phyloP scores from a whole-genome alignment of 2,329 filamentous ascomycete species.

The Ceratocystis variospora region DNA sequence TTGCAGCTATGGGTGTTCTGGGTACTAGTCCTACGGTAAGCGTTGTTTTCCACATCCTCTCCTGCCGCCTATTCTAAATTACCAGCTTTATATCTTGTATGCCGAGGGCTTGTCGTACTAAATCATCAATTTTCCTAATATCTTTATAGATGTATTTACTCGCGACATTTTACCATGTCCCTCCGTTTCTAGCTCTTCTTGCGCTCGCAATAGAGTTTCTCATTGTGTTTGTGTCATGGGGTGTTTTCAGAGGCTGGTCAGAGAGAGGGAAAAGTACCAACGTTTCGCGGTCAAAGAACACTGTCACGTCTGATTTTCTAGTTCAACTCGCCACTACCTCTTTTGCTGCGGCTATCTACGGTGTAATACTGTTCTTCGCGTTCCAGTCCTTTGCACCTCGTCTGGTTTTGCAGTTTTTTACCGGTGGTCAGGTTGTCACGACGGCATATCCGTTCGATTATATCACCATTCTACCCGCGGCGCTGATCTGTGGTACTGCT shows the following conservation, averaged over 20 bases:
- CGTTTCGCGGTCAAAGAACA: constrained; percentile 52
- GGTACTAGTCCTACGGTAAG: constrained; percentile 59
- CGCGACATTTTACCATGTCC: constrained; percentile 61
- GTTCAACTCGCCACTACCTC: constrained; percentile 52
- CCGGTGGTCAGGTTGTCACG: constrained; percentile 53
- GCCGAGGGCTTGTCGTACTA: background rate
- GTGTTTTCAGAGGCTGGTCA: background rate
- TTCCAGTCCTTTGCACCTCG: constrained; percentile 57
- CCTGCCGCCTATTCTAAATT: too few species aligned
- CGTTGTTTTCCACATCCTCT: background rate
- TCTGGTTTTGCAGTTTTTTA: constrained; percentile 62
- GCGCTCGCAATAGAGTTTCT: constrained; percentile 32
- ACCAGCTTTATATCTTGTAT: background rate
- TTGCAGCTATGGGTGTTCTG: constrained; percentile 51
- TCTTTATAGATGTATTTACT: constrained; percentile 53
- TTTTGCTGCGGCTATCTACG: constrained; percentile 60
- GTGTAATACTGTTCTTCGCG: constrained; percentile 54
- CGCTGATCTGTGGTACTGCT: constrained; percentile 49
- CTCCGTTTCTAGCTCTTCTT: constrained; percentile 43
- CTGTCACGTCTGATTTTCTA: constrained; percentile 48
- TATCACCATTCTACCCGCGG: constrained; percentile 45
- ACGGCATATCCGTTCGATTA: constrained; percentile 52
- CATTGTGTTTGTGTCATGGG: background rate
- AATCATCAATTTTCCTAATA: background rate
- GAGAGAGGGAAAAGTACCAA: constrained; percentile 4